phyloP scores from a whole-genome alignment of 1,284 basidiomycete genomes.

The Taiwanofungus camphoratus region DNA sequence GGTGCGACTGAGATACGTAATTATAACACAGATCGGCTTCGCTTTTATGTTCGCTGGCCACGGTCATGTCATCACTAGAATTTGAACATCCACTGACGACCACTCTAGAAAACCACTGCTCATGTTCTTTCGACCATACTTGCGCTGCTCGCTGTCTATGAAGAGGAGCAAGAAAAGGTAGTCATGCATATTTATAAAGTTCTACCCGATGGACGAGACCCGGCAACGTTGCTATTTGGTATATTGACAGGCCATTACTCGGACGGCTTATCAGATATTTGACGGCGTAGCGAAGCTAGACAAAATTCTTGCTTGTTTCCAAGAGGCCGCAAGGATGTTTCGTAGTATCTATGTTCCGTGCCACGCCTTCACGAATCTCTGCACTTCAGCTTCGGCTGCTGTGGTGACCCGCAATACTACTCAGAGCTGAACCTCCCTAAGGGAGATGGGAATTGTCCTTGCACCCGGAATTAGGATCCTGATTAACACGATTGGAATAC shows the following conservation, averaged over 20 bases:
- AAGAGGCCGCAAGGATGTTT: slow-evolving; percentile 40
- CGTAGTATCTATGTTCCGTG: slow-evolving; percentile 30
- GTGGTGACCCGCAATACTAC: slow-evolving; percentile 17
- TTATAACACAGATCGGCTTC: too few relatives aligned
- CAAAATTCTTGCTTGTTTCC: slow-evolving; percentile 40
- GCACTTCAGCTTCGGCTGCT: slow-evolving; percentile 15
- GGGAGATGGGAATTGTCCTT: background rate
- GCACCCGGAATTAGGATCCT: slow-evolving; percentile 24
- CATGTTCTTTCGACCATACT: slow-evolving; percentile 42
- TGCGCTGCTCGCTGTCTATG: slow-evolving; percentile 38
- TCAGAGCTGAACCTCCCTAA: slow-evolving; percentile 1
- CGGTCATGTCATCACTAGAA: slow-evolving; percentile 18
- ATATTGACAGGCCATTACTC: background rate
- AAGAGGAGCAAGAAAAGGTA: slow-evolving; percentile 42
- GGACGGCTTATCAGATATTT: slow-evolving; percentile 29
- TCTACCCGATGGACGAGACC: slow-evolving; percentile 34
- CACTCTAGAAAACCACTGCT: slow-evolving; percentile 45
- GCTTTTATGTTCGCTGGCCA: slow-evolving; percentile 48
- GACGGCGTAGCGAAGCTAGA: slow-evolving; percentile 40
- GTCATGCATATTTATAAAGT: slow-evolving; percentile 38
- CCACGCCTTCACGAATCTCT: slow-evolving; percentile 21
- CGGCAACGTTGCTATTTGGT: slow-evolving; percentile 26
- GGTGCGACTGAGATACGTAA: too few relatives aligned
- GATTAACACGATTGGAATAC: slow-evolving; percentile 46
- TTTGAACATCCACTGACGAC: too few relatives aligned